Evolutionary conservation across 2,329 filamentous ascomycete genomes (phyloP).

Genomic region (Fusarium ramigenum): DNA sequence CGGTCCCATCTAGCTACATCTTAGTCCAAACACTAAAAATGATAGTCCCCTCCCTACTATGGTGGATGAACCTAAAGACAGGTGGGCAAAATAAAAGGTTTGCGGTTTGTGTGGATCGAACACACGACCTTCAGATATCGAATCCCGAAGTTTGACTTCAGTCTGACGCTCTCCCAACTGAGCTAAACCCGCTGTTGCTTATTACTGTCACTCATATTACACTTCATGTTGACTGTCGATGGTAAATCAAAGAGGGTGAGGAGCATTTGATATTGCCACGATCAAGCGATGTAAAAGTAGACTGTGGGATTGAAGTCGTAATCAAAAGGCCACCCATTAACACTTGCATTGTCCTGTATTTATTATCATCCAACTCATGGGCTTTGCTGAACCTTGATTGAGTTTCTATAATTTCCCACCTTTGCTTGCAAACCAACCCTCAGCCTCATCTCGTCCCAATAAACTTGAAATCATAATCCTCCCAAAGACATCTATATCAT

Average conservation of each 20-base stretch:
- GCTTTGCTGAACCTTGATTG: background rate
- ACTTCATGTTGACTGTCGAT: rapidly evolving
- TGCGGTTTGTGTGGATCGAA: conserved; percentile 47
- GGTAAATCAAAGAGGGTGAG: background rate
- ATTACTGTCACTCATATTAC: rapidly evolving
- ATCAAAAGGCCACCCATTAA: too few species aligned
- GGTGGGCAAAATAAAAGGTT: conserved; percentile 2
- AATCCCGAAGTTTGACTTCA: conserved; percentile 38
- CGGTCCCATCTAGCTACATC: background rate
- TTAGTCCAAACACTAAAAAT: background rate
- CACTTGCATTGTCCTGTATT: background rate
- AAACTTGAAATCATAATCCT: conserved; percentile 46
- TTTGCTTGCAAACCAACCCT: conserved; percentile 46
- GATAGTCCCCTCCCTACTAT: background rate
- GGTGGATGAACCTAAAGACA: rapidly evolving
- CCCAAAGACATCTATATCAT: conserved; percentile 57
- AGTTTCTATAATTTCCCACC: conserved; percentile 29
- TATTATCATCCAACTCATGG: background rate
- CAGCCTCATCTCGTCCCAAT: conserved; percentile 47
- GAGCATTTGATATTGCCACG: background rate
- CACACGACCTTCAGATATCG: conserved; percentile 46
- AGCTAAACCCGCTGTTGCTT: conserved; percentile 44
- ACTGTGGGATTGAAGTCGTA: background rate
- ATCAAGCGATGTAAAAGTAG: background rate
- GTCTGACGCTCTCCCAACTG: conserved; percentile 45